A percentile compares a stretch with the other conserved stretches of the same genome.
Conservation (phyloP, 352 stramenopile genomes). For the Globisporangium takayamanum region DNA sequence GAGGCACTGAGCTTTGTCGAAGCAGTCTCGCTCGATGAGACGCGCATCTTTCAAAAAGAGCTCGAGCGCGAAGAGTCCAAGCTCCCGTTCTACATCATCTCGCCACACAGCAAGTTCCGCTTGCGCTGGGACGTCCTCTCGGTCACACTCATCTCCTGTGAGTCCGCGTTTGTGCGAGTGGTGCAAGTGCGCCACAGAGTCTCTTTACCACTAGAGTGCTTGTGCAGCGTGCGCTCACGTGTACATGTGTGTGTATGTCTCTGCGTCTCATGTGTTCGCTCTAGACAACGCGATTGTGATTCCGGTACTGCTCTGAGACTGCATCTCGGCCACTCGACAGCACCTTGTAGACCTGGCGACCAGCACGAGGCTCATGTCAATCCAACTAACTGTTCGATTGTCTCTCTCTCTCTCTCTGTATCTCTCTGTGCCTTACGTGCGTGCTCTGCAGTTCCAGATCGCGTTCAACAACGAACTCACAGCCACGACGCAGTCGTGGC, state of each 20-base stretch:
- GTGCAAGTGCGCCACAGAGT: background rate
- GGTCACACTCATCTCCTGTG: conserved; percentile 69
- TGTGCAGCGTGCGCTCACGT: background rate
- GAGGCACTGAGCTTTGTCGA: conserved; percentile 78
- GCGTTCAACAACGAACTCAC: conserved; percentile 34
- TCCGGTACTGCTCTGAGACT: conserved; percentile 21
- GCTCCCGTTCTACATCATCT: conserved; percentile 74
- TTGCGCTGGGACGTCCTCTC: conserved; percentile 72
- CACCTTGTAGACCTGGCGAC: too few relatives aligned
- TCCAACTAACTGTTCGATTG: too few relatives aligned
- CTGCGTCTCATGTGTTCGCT: background rate
- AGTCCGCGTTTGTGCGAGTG: background rate
- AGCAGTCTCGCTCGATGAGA: conserved; percentile 63
- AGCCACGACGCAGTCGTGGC: conserved; percentile 12
- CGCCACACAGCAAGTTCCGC: conserved; percentile 66
- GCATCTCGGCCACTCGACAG: background rate
- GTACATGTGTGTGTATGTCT: background rate
- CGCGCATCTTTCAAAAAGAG: conserved; percentile 86
- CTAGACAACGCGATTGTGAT: conserved; percentile 75
- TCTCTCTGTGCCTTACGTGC: background rate
- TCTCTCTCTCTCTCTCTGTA: background rate
- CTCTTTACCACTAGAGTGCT: background rate
- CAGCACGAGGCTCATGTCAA: too few relatives aligned
- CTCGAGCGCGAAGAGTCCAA: conserved; percentile 77
- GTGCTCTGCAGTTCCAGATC: conserved; percentile 49